A percentile compares a stretch with the other conserved stretches of the same genome.
Evolutionary conservation across 192 early-diverging fungal genomes (phyloP).

Genomic region (Coemansia sp.): DNA sequence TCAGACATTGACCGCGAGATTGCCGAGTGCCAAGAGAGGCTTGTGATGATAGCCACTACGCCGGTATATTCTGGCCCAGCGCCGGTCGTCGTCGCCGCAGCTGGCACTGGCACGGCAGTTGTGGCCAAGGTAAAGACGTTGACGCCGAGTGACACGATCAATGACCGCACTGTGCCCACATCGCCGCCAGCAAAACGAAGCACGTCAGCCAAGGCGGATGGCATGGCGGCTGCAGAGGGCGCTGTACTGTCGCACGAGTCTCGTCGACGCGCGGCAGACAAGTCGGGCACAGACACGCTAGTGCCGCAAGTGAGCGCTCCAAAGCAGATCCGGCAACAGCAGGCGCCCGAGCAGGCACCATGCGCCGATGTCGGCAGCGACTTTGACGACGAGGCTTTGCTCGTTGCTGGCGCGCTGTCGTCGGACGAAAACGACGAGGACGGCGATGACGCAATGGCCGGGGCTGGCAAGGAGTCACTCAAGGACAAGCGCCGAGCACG

Average conservation of each 20-base stretch:
- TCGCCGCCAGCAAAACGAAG: conserved; percentile 18
- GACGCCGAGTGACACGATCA: background rate
- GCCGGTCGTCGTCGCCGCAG: background rate
- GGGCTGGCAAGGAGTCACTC: background rate
- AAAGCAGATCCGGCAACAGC: background rate
- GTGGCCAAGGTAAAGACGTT: background rate
- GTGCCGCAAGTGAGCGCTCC: background rate
- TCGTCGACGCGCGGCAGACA: background rate
- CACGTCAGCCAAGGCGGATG: background rate
- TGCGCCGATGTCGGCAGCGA: background rate
- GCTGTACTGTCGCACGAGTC: background rate
- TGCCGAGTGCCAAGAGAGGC: conserved; percentile 38
- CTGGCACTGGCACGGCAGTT: background rate
- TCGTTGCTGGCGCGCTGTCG: background rate
- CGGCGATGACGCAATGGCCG: background rate
- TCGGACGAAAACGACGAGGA: conserved; percentile 1
- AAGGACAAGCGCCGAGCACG: conserved; percentile 18
- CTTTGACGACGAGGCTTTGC: background rate
- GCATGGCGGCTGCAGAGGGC: background rate
- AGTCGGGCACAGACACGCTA: background rate
- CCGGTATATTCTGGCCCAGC: background rate
- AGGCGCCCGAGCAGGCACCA: background rate
- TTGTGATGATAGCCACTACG: conserved; percentile 26
- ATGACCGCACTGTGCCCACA: conserved; percentile 39
- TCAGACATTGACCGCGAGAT: conserved; percentile 50